These are phyloP conservation scores for Cadophora malorum DNA, from an alignment of 2,329 filamentous ascomycete genomes.

Conservation along the genomic window DNA sequence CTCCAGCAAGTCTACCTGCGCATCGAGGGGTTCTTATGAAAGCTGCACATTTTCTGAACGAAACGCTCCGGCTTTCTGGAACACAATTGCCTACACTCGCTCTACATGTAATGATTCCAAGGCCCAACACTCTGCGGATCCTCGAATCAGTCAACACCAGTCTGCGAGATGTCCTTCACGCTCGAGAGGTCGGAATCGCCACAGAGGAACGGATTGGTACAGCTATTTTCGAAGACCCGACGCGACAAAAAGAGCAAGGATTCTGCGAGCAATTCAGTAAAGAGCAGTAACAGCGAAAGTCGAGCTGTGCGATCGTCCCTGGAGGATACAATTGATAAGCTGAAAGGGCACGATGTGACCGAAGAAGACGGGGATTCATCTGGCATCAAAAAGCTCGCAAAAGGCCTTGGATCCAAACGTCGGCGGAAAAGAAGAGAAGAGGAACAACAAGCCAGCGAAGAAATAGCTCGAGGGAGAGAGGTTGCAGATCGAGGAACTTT, in stretches of 20 bases:
- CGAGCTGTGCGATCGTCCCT: constrained; percentile 35
- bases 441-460: constrained; percentile 46
- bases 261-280: constrained; percentile 40
- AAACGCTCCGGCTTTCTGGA: background rate
- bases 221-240: constrained; percentile 41
- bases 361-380: constrained; percentile 41
- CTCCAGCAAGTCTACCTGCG: constrained; percentile 10
- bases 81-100: background rate
- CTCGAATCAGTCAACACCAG: background rate
- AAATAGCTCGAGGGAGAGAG: constrained; percentile 44
- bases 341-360: constrained; percentile 31
- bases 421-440: constrained; percentile 54
- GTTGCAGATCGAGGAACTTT: constrained; percentile 45
- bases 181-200: constrained; percentile 41
- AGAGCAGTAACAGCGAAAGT: constrained; percentile 38
- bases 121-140: background rate
- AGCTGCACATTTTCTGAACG: background rate
- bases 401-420: constrained; percentile 56
- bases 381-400: constrained; percentile 58
- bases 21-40: background rate
- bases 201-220: constrained; percentile 34
- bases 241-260: constrained; percentile 35
- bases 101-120: background rate
- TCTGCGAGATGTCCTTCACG: constrained; percentile 38
- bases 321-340: constrained; percentile 39